phyloP scores from a whole-genome alignment of 148 eudicot genomes.

The Persicaria maculosa region DNA sequence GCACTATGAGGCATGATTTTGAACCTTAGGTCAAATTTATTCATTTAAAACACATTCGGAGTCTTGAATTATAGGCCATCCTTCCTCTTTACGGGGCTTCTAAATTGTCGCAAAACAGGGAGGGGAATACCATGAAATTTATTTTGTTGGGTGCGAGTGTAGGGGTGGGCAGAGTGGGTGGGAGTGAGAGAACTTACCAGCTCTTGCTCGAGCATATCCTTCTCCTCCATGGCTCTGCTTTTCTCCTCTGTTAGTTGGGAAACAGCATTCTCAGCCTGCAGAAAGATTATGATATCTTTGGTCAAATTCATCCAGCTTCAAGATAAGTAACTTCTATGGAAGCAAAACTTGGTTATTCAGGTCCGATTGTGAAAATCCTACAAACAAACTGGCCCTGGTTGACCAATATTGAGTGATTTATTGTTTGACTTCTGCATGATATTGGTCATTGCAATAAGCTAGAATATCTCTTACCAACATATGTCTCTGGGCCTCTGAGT shows the following conservation, averaged over 20 bases:
- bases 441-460: neutral
- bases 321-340: neutral
- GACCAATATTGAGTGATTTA: neutral
- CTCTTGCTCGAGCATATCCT: slow-evolving; percentile 38
- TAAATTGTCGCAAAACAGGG: no score
- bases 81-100: neutral
- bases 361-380: neutral
- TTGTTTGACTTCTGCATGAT: neutral
- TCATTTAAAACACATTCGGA: no score
- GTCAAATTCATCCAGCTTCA: neutral
- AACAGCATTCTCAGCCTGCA: slow-evolving; percentile 47
- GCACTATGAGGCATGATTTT: no score
- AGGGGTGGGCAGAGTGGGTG: neutral
- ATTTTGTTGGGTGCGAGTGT: no score
- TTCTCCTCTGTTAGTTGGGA: slow-evolving; percentile 38
- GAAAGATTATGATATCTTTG: slow-evolving; percentile 1
- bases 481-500: neutral
- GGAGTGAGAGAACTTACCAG: slow-evolving; percentile 32
- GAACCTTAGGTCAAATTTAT: no score
- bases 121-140: neutral
- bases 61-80: neutral
- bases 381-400: neutral
- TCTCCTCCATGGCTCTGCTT: slow-evolving; percentile 37
- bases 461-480: neutral
- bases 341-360: neutral